Evolutionary conservation across 805 yeast genomes (phyloP).

Genomic region (Candida suzukii): DNA sequence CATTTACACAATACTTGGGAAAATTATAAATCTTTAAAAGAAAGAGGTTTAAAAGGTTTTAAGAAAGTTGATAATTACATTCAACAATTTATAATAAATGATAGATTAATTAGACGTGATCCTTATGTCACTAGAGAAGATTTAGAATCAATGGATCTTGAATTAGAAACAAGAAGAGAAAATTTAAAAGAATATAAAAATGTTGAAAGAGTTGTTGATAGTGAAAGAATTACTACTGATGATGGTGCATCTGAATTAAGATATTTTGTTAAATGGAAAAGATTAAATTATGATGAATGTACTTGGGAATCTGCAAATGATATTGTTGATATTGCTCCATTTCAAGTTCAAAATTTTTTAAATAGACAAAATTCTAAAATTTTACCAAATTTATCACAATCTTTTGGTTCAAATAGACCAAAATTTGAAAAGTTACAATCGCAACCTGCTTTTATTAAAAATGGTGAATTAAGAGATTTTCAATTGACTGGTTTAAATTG

Average conservation of each 20-base stretch:
- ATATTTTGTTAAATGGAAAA: slow-evolving; percentile 89
- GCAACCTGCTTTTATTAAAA: slow-evolving; percentile 86
- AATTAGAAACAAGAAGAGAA: slow-evolving; percentile 76
- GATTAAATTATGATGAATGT: slow-evolving; percentile 89
- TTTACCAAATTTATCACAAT: slow-evolving; percentile 72
- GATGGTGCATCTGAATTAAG: slow-evolving; percentile 62
- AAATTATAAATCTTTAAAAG: slow-evolving; percentile 44
- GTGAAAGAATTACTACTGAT: slow-evolving; percentile 61
- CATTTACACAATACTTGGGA: slow-evolving; percentile 98
- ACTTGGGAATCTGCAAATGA: slow-evolving; percentile 94
- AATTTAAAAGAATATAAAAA: slow-evolving; percentile 76
- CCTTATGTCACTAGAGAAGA: slow-evolving; percentile 85
- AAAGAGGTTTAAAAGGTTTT: slow-evolving; percentile 52
- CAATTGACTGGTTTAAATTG: slow-evolving; percentile 97
- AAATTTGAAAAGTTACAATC: slow-evolving; percentile 76
- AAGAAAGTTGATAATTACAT: slow-evolving; percentile 88
- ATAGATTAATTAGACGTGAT: slow-evolving; percentile 71
- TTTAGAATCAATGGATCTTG: slow-evolving; percentile 88
- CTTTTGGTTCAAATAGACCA: slow-evolving; percentile 72
- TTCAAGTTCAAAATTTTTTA: slow-evolving; percentile 77
- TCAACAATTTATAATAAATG: slow-evolving; percentile 65
- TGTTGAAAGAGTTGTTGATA: slow-evolving; percentile 86
- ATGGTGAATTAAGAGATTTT: slow-evolving; percentile 91
- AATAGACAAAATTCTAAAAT: slow-evolving; percentile 76
- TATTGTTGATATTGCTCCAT: slow-evolving; percentile 79